Percentiles rank a stretch among this genome's conserved stretches.
phyloP scores from a whole-genome alignment of 495 filamentous ascomycete genomes.

The Xylaria nigripes region DNA sequence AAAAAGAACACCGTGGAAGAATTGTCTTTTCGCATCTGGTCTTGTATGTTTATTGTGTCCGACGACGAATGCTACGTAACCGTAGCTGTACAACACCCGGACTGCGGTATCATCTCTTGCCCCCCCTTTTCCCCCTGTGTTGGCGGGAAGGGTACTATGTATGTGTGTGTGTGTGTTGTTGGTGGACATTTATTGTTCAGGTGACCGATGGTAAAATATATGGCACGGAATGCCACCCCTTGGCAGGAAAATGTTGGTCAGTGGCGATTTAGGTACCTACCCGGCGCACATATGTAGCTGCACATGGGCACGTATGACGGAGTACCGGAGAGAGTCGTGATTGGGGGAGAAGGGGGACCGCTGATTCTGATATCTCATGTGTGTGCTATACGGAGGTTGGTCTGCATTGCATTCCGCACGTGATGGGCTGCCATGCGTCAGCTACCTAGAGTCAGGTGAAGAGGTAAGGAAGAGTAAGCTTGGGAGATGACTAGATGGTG shows the following conservation, averaged over 20 bases:
- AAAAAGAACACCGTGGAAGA: no score
- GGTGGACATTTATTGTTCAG: no score
- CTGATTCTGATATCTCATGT: neutral
- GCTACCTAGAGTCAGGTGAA: neutral
- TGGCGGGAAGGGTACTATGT: no score
- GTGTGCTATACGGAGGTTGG: slow-evolving; percentile 9
- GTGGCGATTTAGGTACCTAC: neutral
- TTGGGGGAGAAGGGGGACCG: neutral
- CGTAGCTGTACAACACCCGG: no score
- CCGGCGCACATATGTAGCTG: neutral
- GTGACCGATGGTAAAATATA: neutral
- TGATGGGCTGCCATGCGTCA: neutral
- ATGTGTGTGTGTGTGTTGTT: no score
- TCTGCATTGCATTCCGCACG: slow-evolving; percentile 10
- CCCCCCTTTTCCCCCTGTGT: no score
- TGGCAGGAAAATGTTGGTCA: neutral
- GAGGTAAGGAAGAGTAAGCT: neutral
- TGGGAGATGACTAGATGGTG: neutral
- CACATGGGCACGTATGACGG: neutral
- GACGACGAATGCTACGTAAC: no score
- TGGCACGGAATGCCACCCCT: no score
- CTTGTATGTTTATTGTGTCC: no score
- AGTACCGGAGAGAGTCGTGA: neutral
- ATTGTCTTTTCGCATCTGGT: neutral
- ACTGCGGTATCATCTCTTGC: no score